Conservation (phyloP, 257 asterid species). For the Fraxinus pennsylvanica region DNA sequence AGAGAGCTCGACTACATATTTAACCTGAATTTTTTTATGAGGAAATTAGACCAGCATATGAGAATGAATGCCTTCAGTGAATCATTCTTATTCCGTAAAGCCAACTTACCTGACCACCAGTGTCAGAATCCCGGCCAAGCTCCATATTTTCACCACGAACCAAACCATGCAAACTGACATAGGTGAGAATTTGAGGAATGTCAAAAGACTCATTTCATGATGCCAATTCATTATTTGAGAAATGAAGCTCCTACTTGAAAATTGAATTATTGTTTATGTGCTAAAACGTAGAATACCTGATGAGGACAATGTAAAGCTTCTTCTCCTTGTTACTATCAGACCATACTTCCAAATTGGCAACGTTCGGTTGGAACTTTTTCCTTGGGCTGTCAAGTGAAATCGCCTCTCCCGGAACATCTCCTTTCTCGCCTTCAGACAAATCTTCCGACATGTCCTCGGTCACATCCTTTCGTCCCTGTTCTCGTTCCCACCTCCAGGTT, state of each 20-base stretch:
- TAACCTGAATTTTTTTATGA: slow-evolving; percentile 19
- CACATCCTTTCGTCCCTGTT: slow-evolving; percentile 33
- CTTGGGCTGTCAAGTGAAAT: slow-evolving; percentile 19
- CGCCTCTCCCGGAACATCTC: slow-evolving; percentile 19
- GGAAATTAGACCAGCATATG: slow-evolving; percentile 5
- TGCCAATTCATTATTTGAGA: no score
- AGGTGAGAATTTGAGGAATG: background rate
- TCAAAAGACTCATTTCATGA: no score
- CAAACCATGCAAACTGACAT: slow-evolving; percentile 34
- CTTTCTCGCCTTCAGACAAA: slow-evolving; percentile 37
- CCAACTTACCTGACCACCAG: slow-evolving; percentile 37
- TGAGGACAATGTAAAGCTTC: slow-evolving; percentile 32
- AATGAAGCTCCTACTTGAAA: background rate
- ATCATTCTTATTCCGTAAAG: background rate
- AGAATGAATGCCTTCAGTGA: background rate
- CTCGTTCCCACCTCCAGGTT: slow-evolving; percentile 30
- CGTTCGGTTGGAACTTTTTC: slow-evolving; percentile 21
- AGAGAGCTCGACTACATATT: slow-evolving; percentile 36
- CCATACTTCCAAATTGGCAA: slow-evolving; percentile 31
- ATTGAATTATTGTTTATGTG: background rate
- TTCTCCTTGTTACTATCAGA: slow-evolving; percentile 32
- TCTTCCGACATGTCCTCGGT: slow-evolving; percentile 39
- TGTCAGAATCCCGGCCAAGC: slow-evolving; percentile 43
- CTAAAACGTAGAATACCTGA: slow-evolving; percentile 20
- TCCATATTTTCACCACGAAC: slow-evolving; percentile 41